Percentiles rank a stretch among this genome's conserved stretches.
Evolutionary conservation across 805 yeast species (phyloP).

Genomic region (Candida pseudoglaebosa): DNA sequence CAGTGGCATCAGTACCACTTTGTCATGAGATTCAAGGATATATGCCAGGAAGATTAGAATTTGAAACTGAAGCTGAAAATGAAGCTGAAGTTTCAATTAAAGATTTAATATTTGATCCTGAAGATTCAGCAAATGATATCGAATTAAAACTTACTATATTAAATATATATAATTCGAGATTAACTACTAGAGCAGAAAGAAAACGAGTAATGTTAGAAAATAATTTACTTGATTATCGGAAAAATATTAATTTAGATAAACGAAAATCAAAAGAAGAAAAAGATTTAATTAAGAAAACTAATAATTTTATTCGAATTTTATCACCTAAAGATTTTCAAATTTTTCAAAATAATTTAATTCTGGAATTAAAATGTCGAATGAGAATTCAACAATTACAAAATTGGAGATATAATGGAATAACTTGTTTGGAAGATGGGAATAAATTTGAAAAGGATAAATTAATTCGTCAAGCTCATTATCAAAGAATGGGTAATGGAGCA

Average conservation of each 20-base stretch:
- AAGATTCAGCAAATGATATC: constrained; percentile 82
- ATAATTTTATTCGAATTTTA: constrained; percentile 79
- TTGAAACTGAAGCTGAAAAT: constrained; percentile 93
- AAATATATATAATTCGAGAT: constrained; percentile 84
- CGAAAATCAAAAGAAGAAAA: constrained; percentile 85
- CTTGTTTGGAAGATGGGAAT: constrained; percentile 74
- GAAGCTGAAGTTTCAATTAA: constrained; percentile 94
- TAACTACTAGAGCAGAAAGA: constrained; percentile 89
- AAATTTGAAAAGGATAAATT: constrained; percentile 87
- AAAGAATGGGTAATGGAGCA: constrained; percentile 46
- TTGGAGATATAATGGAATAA: constrained; percentile 88
- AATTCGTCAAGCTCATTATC: constrained; percentile 58
- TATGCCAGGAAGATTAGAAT: constrained; percentile 98
- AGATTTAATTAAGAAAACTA: constrained; percentile 68
- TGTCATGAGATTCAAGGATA: constrained; percentile 97
- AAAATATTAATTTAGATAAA: constrained; percentile 77
- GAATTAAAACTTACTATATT: constrained; percentile 83
- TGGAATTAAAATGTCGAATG: constrained; percentile 73
- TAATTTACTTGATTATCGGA: constrained; percentile 77
- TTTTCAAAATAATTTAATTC: constrained; percentile 67
- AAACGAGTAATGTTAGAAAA: constrained; percentile 79
- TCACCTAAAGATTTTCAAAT: constrained; percentile 75
- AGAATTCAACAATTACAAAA: constrained; percentile 88
- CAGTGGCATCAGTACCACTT: constrained; percentile 88
- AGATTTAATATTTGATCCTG: constrained; percentile 94